Evolutionary conservation across 768 basidiomycete species (phyloP).

Genomic region (Xerocomellus chrysenteron): DNA sequence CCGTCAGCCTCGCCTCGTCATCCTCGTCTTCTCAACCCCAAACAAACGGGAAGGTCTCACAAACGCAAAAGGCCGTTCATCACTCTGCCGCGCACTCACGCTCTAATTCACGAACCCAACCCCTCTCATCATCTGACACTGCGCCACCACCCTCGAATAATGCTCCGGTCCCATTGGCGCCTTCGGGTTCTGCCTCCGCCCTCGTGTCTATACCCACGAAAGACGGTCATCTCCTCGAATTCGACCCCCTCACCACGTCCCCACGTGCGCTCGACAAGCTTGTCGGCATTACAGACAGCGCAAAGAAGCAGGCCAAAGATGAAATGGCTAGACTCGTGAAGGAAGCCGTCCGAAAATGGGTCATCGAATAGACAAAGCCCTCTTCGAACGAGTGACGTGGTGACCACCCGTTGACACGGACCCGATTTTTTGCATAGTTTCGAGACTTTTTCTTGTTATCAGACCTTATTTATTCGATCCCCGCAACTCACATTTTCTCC

Average conservation of each 20-base stretch:
- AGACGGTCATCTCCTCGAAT: slow-evolving; percentile 80
- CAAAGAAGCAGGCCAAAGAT: slow-evolving; percentile 77
- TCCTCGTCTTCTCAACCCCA: slow-evolving; percentile 24
- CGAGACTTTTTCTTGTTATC: neutral
- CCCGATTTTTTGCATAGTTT: slow-evolving; percentile 5
- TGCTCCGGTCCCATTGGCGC: neutral
- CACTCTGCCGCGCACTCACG: slow-evolving; percentile 37
- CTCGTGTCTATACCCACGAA: slow-evolving; percentile 76
- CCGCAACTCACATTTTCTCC: slow-evolving; percentile 1
- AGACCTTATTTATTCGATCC: slow-evolving; percentile 12
- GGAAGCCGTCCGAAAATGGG: slow-evolving; percentile 77
- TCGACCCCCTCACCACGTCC: slow-evolving; percentile 77
- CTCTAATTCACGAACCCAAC: slow-evolving; percentile 37
- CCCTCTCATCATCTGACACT: slow-evolving; percentile 5
- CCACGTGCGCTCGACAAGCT: slow-evolving; percentile 71
- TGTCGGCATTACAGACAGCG: slow-evolving; percentile 76
- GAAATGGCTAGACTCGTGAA: slow-evolving; percentile 74
- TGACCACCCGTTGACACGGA: neutral
- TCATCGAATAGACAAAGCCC: slow-evolving; percentile 39
- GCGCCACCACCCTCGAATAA: neutral
- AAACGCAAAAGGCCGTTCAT: slow-evolving; percentile 14
- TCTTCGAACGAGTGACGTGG: neutral
- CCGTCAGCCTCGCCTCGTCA: slow-evolving; percentile 38
- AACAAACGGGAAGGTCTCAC: slow-evolving; percentile 15
- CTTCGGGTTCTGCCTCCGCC: slow-evolving; percentile 43